phyloP scores from a whole-genome alignment of 2,329 filamentous ascomycete species.

The Pseudogymnoascus sp. region DNA sequence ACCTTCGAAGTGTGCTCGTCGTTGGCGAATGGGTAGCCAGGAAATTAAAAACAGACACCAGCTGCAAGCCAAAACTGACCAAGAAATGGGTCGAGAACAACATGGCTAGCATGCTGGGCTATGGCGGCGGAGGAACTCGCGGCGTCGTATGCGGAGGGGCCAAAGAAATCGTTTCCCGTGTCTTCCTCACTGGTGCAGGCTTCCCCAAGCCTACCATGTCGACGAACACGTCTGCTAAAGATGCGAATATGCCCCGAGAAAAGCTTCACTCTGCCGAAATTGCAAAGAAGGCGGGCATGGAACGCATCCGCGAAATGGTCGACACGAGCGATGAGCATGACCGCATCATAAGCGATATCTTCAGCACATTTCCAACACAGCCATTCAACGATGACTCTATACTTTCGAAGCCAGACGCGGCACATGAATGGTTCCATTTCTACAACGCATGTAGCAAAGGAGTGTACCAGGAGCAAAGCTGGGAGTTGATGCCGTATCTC shows the following conservation, averaged over 20 bases:
- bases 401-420: constrained; percentile 72
- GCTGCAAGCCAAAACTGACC: constrained; percentile 44
- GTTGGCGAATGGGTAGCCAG: constrained; percentile 81
- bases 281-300: constrained; percentile 63
- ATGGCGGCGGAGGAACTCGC: constrained; percentile 63
- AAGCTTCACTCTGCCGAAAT: constrained; percentile 66
- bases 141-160: constrained; percentile 63
- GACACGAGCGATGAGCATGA: constrained; percentile 73
- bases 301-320: constrained; percentile 65
- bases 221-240: constrained; percentile 13
- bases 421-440: constrained; percentile 91
- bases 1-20: constrained; percentile 77
- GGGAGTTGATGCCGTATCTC: constrained; percentile 84
- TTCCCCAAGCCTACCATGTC: constrained; percentile 41
- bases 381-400: constrained; percentile 90
- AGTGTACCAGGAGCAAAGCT: constrained; percentile 79
- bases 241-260: constrained; percentile 37
- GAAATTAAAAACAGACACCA: constrained; percentile 46
- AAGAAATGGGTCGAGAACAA: constrained; percentile 70
- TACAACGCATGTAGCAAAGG: constrained; percentile 75
- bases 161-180: constrained; percentile 68
- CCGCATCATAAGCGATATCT: constrained; percentile 74
- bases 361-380: constrained; percentile 75
- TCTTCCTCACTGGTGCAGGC: constrained; percentile 72
- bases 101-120: constrained; percentile 57